Conservation (phyloP, 139 green algal genomes). For the Eudorina sp. region DNA sequence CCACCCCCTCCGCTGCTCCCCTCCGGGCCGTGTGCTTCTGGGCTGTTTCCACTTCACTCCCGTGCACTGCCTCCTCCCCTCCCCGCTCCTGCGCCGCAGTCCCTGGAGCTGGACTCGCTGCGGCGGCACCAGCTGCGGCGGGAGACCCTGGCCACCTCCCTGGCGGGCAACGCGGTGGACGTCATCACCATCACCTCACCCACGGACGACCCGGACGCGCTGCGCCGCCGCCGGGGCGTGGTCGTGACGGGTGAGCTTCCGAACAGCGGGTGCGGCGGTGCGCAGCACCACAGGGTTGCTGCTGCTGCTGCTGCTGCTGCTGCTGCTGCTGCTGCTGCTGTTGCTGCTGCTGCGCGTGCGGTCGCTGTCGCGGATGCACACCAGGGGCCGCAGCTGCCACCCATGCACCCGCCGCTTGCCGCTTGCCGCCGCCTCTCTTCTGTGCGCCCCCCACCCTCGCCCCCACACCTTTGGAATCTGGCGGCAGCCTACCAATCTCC, state of each 20-base stretch:
- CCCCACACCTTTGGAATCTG: no score
- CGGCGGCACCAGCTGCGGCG: conserved; percentile 49
- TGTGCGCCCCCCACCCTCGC: background rate
- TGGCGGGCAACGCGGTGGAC: conserved; percentile 77
- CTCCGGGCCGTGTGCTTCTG: no score
- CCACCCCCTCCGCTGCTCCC: no score
- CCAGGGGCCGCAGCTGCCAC: no score
- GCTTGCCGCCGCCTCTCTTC: background rate
- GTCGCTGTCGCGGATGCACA: no score
- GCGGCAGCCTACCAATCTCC: no score
- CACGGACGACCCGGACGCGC: conserved; percentile 26
- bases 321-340: no score
- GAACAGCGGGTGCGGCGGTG: no score
- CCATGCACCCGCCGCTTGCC: background rate
- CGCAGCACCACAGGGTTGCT: background rate
- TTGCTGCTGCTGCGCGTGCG: no score
- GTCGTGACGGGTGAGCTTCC: conserved; percentile 42
- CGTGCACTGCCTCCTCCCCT: no score
- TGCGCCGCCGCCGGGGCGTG: conserved; percentile 39
- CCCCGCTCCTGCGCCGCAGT: background rate
- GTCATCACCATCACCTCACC: conserved; percentile 79
- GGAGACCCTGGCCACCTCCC: conserved; percentile 62
- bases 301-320: background rate
- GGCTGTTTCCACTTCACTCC: no score
- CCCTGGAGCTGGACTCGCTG: conserved; percentile 43